Conservation (phyloP, 2,329 filamentous ascomycete genomes). For the Biscogniauxia marginata region DNA sequence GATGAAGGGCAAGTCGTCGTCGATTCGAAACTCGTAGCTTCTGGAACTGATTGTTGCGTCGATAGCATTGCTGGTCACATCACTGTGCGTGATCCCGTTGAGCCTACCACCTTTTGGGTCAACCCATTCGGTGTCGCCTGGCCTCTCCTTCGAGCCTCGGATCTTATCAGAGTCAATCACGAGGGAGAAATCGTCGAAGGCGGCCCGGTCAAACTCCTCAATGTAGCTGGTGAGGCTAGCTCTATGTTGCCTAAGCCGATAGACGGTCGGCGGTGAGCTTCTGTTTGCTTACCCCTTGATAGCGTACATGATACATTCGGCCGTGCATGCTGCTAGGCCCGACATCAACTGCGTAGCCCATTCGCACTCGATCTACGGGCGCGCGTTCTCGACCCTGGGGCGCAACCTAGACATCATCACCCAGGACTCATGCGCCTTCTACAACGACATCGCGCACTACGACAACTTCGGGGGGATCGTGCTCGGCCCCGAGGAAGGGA, state of each 20-base stretch:
- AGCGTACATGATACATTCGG: constrained; percentile 50
- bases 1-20: constrained; percentile 46
- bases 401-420: constrained; percentile 64
- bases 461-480: constrained; percentile 52
- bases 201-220: constrained; percentile 41
- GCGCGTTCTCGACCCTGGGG: constrained; percentile 61
- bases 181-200: constrained; percentile 63
- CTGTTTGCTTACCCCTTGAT: background rate
- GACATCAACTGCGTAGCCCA: constrained; percentile 56
- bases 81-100: constrained; percentile 58
- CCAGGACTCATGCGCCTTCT: constrained; percentile 61
- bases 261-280: background rate
- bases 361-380: constrained; percentile 52
- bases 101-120: constrained; percentile 62
- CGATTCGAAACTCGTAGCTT: background rate
- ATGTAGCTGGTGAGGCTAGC: constrained; percentile 26
- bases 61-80: constrained; percentile 60
- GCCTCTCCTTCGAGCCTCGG: constrained; percentile 59
- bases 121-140: constrained; percentile 66
- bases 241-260: background rate
- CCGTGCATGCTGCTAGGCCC: constrained; percentile 53
- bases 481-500: constrained; percentile 50
- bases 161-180: constrained; percentile 66
- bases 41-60: background rate
- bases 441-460: constrained; percentile 47